Evolutionary conservation across 2,329 filamentous ascomycete genomes (phyloP).

Genomic region (Eurotiales sp.): DNA sequence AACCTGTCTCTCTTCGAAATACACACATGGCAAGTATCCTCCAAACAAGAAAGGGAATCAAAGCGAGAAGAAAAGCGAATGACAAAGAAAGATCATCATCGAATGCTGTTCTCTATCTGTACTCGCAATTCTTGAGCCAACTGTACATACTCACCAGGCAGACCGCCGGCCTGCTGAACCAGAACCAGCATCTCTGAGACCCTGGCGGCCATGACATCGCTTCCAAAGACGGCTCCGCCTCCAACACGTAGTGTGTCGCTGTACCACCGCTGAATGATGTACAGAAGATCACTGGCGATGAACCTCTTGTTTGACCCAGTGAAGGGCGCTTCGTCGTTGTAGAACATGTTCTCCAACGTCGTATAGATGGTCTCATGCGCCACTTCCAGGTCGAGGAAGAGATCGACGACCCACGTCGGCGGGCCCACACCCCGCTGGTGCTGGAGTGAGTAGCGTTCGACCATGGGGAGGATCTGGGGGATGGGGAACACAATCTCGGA

Average conservation of each 20-base stretch:
- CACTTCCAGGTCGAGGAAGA: slow-evolving; percentile 62
- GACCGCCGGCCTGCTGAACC: slow-evolving; percentile 40
- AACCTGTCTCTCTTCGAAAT: too few relatives aligned
- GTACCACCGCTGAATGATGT: slow-evolving; percentile 60
- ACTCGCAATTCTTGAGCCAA: slow-evolving; percentile 38
- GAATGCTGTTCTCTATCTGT: slow-evolving; percentile 38
- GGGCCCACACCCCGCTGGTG: slow-evolving; percentile 46
- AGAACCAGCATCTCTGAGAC: slow-evolving; percentile 44
- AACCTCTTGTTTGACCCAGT: slow-evolving; percentile 53
- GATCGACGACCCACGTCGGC: slow-evolving; percentile 59
- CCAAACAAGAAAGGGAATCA: too few relatives aligned
- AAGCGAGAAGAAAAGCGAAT: too few relatives aligned
- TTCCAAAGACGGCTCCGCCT: slow-evolving; percentile 56
- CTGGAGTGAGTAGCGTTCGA: slow-evolving; percentile 53
- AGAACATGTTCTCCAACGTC: slow-evolving; percentile 64
- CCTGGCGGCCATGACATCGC: slow-evolving; percentile 53
- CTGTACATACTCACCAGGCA: slow-evolving; percentile 37
- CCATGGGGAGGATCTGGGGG: slow-evolving; percentile 51
- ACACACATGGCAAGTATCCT: too few relatives aligned
- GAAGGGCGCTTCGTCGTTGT: slow-evolving; percentile 64
- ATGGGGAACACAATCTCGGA: slow-evolving; percentile 56
- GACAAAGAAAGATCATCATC: slow-evolving; percentile 26
- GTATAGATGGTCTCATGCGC: slow-evolving; percentile 59
- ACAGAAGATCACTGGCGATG: slow-evolving; percentile 60
- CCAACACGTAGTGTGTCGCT: slow-evolving; percentile 53